Base-by-base conservation (phyloP, 1,284 basidiomycete species). In the Ganoderma leucocontextum region DNA sequence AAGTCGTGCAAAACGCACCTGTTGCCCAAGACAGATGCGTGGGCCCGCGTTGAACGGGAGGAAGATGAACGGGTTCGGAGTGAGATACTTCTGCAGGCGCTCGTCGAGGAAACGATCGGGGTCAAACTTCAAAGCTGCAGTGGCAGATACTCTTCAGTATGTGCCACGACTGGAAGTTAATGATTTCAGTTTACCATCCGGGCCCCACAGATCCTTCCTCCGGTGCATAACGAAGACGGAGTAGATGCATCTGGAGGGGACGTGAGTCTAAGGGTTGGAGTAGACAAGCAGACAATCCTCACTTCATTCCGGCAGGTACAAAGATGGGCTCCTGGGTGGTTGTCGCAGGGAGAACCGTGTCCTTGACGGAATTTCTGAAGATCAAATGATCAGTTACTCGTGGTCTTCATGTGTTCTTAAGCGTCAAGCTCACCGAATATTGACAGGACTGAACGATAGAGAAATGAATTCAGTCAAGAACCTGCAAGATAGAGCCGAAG, bases 191-290 rank as follows among this genome's bases (percentile, higher is more conserved):
- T 64, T 75, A 85, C 86, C 89, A 73, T 90, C 88, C 0, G 88
- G 87, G 6, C 90, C 90, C 91, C 90, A 92, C 0, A 91, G 80
- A 68, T 91, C 88, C 62, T 80, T 84, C 25, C 88, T 82, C 41
- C 90, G 80, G 39, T 91, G 90, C 87, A 90, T 89, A 64, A 88
- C 72, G 67, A 89, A 82, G 7, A 89, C 85, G 0, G 85, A 88
- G 73, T 88, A 91, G 0, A 75, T 70, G 15, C 82, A 70, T 63
- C 87, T 88, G 65, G 0, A 4, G 4, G n/a, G 15, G 35, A 58
- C 19, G 35, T 58, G 1, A 58, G 55, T 38, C 17, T 19, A 4
- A 25, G 53, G 35, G 61, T 6, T 25, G 39, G 59, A 4, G 35
- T 66, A 47, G 62, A 49, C 36, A 8, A 4, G 63, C 60, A 36